A percentile compares a stretch with the other conserved stretches of the same genome.
Evolutionary conservation across 2,329 filamentous ascomycete genomes (phyloP).

Genomic region (Microdochium trichocladiopsis): DNA sequence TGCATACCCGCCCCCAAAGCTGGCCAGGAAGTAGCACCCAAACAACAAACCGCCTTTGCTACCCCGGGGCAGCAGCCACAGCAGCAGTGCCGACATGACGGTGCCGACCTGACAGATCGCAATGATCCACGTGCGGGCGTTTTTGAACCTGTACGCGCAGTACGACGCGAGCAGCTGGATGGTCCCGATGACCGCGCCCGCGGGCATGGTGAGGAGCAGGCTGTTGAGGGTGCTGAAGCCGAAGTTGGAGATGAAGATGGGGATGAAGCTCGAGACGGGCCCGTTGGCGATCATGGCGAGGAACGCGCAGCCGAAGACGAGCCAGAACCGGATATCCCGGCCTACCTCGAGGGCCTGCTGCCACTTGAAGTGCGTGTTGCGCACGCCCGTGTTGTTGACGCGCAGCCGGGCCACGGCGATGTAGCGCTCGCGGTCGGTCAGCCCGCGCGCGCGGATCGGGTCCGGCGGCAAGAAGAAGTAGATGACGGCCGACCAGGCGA

Average conservation of each 20-base stretch:
- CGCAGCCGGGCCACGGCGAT: slow-evolving; percentile 18
- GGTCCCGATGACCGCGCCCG: slow-evolving; percentile 23
- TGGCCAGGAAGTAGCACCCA: slow-evolving; percentile 38
- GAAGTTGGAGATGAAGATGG: slow-evolving; percentile 36
- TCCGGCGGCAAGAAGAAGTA: slow-evolving; percentile 30
- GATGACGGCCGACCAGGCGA: slow-evolving; percentile 29
- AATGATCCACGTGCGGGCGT: slow-evolving; percentile 27
- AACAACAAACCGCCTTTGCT: slow-evolving; percentile 37
- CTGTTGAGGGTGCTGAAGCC: slow-evolving; percentile 35
- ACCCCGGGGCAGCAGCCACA: slow-evolving; percentile 33
- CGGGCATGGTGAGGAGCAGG: slow-evolving; percentile 31
- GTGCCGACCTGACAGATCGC: slow-evolving; percentile 30
- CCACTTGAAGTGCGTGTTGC: slow-evolving; percentile 36
- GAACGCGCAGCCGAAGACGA: slow-evolving; percentile 27
- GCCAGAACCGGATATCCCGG: slow-evolving; percentile 28
- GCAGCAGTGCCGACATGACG: slow-evolving; percentile 28
- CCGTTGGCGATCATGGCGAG: slow-evolving; percentile 35
- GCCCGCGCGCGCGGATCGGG: slow-evolving; percentile 27
- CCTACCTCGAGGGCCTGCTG: slow-evolving; percentile 29
- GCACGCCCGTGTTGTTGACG: slow-evolving; percentile 27
- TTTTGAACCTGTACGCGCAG: slow-evolving; percentile 26
- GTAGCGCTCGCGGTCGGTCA: slow-evolving; percentile 15
- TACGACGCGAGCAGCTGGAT: slow-evolving; percentile 29
- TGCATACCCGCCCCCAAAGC: slow-evolving; percentile 34
- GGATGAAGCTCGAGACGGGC: slow-evolving; percentile 34